phyloP scores from a whole-genome alignment of 768 basidiomycete species.

The Nevesoporus exiguus region DNA sequence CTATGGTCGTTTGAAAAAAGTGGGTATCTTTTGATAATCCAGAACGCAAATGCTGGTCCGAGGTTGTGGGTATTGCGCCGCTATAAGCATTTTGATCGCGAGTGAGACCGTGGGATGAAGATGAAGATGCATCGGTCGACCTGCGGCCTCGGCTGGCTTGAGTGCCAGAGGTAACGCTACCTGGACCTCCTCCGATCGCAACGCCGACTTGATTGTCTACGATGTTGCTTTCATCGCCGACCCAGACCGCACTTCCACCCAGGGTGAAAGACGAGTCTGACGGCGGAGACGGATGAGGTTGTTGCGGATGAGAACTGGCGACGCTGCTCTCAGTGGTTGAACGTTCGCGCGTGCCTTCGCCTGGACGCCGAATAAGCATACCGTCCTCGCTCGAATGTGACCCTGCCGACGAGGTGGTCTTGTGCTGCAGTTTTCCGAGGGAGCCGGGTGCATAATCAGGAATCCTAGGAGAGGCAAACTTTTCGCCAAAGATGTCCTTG shows the following conservation, averaged over 20 bases:
- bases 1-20: conserved; percentile 83
- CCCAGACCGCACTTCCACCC: conserved; percentile 82
- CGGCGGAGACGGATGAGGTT: conserved; percentile 48
- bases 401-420: conserved; percentile 50
- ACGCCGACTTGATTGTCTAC: conserved; percentile 41
- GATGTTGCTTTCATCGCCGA: conserved; percentile 66
- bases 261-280: conserved; percentile 73
- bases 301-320: conserved; percentile 29
- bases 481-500: conserved; percentile 89
- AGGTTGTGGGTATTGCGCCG: conserved; percentile 39
- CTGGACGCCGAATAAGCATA: conserved; percentile 40
- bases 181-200: conserved; percentile 43
- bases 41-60: conserved; percentile 47
- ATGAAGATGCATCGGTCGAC: conserved; percentile 70
- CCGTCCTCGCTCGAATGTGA: conserved; percentile 73
- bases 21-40: conserved; percentile 82
- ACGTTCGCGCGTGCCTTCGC: conserved; percentile 36
- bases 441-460: conserved; percentile 10
- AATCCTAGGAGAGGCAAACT: conserved; percentile 46
- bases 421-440: conserved; percentile 38
- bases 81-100: conserved; percentile 40
- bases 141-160: conserved; percentile 49
- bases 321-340: conserved; percentile 40
- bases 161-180: conserved; percentile 44
- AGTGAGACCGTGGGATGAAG: conserved; percentile 53